phyloP scores from a whole-genome alignment of 805 yeast genomes.

The Candida fluviatilis region DNA sequence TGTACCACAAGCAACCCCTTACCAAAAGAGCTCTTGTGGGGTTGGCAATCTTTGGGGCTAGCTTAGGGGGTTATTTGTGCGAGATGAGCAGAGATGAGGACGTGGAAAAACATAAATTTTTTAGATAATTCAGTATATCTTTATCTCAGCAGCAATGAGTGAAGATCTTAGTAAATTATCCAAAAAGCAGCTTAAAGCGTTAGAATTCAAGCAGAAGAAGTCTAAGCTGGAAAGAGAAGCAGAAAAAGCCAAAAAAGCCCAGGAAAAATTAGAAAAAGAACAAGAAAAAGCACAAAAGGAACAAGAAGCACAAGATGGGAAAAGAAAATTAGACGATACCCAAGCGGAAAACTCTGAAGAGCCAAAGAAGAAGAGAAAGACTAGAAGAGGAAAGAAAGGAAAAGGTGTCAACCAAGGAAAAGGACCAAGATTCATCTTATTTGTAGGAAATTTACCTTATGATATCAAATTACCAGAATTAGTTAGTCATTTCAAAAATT shows the following conservation, averaged over 20 bases:
- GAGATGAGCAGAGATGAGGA: neutral
- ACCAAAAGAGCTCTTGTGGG: too few relatives aligned
- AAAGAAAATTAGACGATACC: constrained; percentile 13
- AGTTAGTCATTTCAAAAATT: constrained; percentile 64
- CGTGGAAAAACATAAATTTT: neutral
- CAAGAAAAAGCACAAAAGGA: constrained; percentile 16
- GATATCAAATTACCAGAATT: constrained; percentile 60
- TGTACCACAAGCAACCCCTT: too few relatives aligned
- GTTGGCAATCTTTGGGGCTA: too few relatives aligned
- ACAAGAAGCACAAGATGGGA: constrained; percentile 23
- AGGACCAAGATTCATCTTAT: constrained; percentile 72
- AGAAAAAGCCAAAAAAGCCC: constrained; percentile 29
- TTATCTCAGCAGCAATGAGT: too few relatives aligned
- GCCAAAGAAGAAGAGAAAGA: constrained; percentile 62
- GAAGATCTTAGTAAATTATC: constrained; percentile 42
- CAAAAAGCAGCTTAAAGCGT: constrained; percentile 64
- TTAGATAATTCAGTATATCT: too few relatives aligned
- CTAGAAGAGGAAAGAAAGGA: constrained; percentile 75
- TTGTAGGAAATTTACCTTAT: constrained; percentile 88
- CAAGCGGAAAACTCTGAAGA: constrained; percentile 16
- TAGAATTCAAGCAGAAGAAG: constrained; percentile 47
- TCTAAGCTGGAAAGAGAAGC: constrained; percentile 37
- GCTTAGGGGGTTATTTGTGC: too few relatives aligned
- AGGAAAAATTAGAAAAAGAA: constrained; percentile 23
- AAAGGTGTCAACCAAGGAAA: constrained; percentile 45